Base-by-base conservation (phyloP, 352 stramenopile species). In the Globisporangium sylvaticum region DNA sequence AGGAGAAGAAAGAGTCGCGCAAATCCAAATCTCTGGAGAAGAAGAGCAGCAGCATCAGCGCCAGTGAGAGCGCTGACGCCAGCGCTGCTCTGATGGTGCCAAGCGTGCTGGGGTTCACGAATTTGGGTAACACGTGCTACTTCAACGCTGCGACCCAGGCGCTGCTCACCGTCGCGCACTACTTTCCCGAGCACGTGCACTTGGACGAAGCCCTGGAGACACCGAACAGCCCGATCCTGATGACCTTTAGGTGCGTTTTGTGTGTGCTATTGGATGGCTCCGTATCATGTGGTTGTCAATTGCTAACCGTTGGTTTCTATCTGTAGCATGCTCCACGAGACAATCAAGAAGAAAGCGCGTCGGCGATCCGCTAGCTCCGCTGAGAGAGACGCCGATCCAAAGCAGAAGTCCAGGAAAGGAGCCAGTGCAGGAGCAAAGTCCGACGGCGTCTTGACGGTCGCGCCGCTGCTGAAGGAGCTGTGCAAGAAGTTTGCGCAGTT, bases 51-150 rank as follows among this genome's bases (percentile, higher is more conserved):
- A 46, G 46, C 64, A 46, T 2, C 14, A 39, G 8, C 34, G 34
- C 10, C 34, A 46, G 37, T 20, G 14, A 20, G 9, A 0, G 8
- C 24, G 27, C 10, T 29, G 53, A 58, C 6, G 14, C 31, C 10
- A 57, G 22, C 20, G 7, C 22, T 46, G 12, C 37, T 18, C 14
- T 46, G 4, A 46, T 46, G 37, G 37, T 46, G 37, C 37, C 37
- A 29, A 85, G 69, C 1, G 80, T 91, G 37, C 59, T 89, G 22
- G 85, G 85, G 0, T 87, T 93, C 64, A 89, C 79, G 50, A 98
- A 98, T 67, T 56, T 98, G n/a, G 93, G 93, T 60, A 98, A 98
- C 69, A 97, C 93, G 55, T 98, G 93, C 79, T 98, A 97, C 70
- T 96, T 98, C 68, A 97, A 97, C 63, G 84, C 91, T 1, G 81